phyloP scores from a whole-genome alignment of 768 basidiomycete species.

The Amanita jacksonii region DNA sequence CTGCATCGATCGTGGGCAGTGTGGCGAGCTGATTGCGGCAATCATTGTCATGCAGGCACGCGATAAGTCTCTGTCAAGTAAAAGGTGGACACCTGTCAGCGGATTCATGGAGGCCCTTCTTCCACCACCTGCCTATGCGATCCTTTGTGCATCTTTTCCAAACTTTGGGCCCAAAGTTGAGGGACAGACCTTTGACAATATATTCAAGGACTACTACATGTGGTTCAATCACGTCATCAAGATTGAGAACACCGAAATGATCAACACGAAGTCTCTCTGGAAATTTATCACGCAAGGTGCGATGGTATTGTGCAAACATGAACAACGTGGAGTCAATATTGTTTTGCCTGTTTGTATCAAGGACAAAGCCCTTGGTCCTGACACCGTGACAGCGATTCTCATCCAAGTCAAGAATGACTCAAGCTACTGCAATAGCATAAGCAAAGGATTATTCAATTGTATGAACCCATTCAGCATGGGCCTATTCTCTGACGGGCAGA shows the following conservation, averaged over 20 bases:
- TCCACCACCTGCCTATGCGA: neutral
- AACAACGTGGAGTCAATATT: conserved; percentile 16
- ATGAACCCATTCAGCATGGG: neutral
- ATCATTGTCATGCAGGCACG: conserved; percentile 16
- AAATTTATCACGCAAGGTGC: conserved; percentile 17
- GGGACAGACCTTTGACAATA: conserved; percentile 1
- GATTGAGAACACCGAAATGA: conserved; percentile 11
- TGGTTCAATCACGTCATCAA: conserved; percentile 25
- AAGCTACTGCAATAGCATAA: neutral
- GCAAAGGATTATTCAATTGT: neutral
- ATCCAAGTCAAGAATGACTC: neutral
- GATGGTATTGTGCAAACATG: conserved; percentile 18
- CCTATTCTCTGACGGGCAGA: neutral
- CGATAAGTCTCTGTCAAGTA: conserved; percentile 10
- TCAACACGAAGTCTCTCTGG: conserved; percentile 16
- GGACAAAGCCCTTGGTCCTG: neutral
- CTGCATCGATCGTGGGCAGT: conserved; percentile 14
- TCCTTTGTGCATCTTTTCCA: neutral
- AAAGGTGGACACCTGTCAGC: neutral
- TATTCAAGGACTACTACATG: conserved; percentile 13
- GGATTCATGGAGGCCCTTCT: conserved; percentile 12
- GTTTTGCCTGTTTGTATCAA: conserved; percentile 15
- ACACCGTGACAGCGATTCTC: neutral
- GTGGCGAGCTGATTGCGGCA: conserved; percentile 16
- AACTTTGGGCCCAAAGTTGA: neutral